phyloP scores from a whole-genome alignment of 495 filamentous ascomycete species.

The Chaetomium cochliodes region DNA sequence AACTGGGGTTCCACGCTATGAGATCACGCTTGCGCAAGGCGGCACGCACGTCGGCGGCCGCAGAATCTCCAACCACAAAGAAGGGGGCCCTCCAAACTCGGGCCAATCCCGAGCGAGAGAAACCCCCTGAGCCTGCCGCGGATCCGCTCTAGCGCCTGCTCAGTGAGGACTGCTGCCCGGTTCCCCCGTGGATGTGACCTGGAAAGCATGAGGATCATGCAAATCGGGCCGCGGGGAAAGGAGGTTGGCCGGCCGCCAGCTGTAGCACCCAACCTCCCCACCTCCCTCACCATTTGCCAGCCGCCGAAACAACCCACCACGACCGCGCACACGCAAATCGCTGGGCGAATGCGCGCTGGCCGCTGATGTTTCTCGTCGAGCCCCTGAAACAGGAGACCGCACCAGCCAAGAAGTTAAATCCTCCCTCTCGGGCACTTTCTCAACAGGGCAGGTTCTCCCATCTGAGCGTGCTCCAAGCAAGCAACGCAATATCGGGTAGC shows the following conservation, averaged over 20 bases:
- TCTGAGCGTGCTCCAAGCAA: conserved; percentile 7
- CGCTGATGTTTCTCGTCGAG: background rate
- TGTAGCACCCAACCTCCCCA: background rate
- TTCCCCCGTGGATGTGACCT: background rate
- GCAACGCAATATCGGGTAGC: background rate
- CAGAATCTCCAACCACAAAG: background rate
- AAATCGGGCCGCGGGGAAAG: conserved; percentile 8
- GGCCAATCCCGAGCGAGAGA: background rate
- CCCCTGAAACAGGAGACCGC: conserved; percentile 22
- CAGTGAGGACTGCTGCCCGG: background rate
- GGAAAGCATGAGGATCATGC: conserved; percentile 10
- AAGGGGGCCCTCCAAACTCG: background rate
- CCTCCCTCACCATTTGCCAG: background rate
- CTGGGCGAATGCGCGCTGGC: conserved; percentile 1
- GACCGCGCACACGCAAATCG: background rate
- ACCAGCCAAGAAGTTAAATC: conserved; percentile 6
- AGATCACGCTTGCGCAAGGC: background rate
- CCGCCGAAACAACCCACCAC: conserved; percentile 1
- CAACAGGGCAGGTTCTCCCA: background rate
- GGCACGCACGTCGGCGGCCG: background rate
- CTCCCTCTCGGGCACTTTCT: background rate
- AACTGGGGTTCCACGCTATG: background rate
- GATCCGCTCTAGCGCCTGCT: background rate
- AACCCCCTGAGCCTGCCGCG: background rate
- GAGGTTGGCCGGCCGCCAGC: background rate